A percentile compares a stretch with the other conserved stretches of the same genome.
These are phyloP conservation scores for Puya raimondii DNA, from an alignment of 176 grass and related monocot species.

Conservation along the genomic window DNA sequence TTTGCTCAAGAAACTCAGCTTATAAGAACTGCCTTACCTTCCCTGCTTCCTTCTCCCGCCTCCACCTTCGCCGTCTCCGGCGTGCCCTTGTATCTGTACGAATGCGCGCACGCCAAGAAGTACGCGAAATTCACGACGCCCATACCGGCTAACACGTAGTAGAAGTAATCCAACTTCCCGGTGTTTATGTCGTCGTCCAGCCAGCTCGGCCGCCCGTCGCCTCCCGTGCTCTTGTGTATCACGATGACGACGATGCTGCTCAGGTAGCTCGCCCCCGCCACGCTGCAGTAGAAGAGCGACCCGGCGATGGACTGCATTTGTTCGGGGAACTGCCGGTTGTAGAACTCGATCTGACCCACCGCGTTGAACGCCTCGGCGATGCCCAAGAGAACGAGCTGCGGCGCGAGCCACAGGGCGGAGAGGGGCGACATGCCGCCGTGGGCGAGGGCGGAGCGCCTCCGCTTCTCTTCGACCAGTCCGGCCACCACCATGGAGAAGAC, in stretches of 20 bases:
- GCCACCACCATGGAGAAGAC: conserved; percentile 65
- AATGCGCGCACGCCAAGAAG: conserved; percentile 46
- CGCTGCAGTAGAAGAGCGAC: conserved; percentile 41
- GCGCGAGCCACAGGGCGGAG: conserved; percentile 61
- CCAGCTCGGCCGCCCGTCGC: conserved; percentile 25
- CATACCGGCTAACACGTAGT: conserved; percentile 35
- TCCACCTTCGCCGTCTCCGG: background rate
- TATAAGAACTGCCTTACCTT: background rate
- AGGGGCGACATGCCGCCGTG: conserved; percentile 50
- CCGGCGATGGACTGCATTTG: conserved; percentile 61
- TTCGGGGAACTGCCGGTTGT: conserved; percentile 79
- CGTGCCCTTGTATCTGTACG: conserved; percentile 53
- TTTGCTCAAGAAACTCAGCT: too few species aligned
- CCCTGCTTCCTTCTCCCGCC: background rate
- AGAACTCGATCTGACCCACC: conserved; percentile 77
- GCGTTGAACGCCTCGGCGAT: conserved; percentile 50
- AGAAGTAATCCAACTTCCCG: conserved; percentile 52
- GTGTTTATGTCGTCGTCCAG: conserved; percentile 40
- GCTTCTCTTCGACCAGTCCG: conserved; percentile 41
- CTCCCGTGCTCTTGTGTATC: conserved; percentile 36
- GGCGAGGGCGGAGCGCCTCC: conserved; percentile 53
- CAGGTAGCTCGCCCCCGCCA: conserved; percentile 56
- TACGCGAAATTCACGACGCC: conserved; percentile 31
- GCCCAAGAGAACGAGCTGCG: conserved; percentile 62
- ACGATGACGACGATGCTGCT: conserved; percentile 38